Conservation (phyloP, 208 protist species). For the Trypanosoma grayi region DNA sequence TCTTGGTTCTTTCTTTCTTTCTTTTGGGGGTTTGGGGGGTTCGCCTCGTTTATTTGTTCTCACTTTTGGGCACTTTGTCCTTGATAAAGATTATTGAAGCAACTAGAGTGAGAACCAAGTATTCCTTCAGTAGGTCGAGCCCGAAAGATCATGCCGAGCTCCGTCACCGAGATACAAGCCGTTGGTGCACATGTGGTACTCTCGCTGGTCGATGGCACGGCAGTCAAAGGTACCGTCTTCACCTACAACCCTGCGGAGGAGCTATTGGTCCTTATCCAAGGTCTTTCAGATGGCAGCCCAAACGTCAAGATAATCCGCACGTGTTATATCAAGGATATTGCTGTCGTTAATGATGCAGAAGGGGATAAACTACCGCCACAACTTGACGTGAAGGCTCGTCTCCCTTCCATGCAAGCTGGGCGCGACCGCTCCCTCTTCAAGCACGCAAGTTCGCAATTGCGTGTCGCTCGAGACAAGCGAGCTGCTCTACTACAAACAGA, state of each 20-base stretch:
- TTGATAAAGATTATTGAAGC: background rate
- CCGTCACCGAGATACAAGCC: constrained; percentile 55
- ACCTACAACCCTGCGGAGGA: constrained; percentile 79
- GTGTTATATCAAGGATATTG: constrained; percentile 71
- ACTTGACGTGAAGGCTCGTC: constrained; percentile 48
- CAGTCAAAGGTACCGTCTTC: constrained; percentile 72
- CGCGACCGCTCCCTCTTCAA: constrained; percentile 85
- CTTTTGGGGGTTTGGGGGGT: background rate
- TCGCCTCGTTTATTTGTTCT: background rate
- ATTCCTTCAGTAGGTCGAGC: background rate
- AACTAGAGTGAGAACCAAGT: background rate
- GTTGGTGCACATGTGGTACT: constrained; percentile 65
- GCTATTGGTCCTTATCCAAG: constrained; percentile 66
- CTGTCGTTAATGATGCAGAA: constrained; percentile 27
- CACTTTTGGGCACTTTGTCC: background rate
- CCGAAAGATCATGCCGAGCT: constrained; percentile 31
- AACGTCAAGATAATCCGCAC: constrained; percentile 73
- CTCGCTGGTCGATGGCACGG: constrained; percentile 59
- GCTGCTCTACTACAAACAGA: constrained; percentile 39
- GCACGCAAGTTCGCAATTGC: constrained; percentile 67
- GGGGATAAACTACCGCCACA: constrained; percentile 48
- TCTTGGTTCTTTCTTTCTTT: background rate
- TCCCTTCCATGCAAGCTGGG: constrained; percentile 83
- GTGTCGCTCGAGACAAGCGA: constrained; percentile 46
- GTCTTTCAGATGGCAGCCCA: constrained; percentile 37